Evolutionary conservation across 805 yeast genomes (phyloP), one percentile per base, ranked within the genome.

Genomic region (Ogataea degrootiae): DNA sequence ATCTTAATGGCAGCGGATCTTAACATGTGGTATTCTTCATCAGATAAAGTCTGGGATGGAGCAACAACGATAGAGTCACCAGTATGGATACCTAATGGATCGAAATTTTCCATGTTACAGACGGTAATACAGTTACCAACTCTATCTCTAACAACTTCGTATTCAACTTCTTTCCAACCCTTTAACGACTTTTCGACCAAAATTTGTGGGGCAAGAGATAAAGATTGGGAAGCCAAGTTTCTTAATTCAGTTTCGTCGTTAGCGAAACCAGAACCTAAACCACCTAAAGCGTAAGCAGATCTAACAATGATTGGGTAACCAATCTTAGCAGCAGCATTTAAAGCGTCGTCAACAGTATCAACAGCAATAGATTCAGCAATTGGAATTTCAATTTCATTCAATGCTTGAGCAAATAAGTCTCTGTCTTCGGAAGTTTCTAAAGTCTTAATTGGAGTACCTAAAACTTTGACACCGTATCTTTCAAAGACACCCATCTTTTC

Each of bases 31-130:
- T 88, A 92, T 66, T 92, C 99, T 68, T 91, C 96, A 70, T 92
- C 99, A 36, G 96, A 86, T 61, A 92, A 74, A 37, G 99, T 92
- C 72, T 92, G 99, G 39, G 97, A 90, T 43, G 99, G 99, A 46
- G 99, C 99, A 63, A 94, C 97, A 43, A 92, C 99, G 61, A 92
- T 94, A 38, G 99, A 94, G 69, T 92, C 99, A 74, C 99, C 99
- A 47, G 99, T 92, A 73, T 92, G 99, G 61, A 92, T 86, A 59
- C 99, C 99, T 59, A 92, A 80, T 39, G 99, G 99, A 71, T 92
- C 99, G 60, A 92, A 92, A 75, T 92, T 92, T 74, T 92, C 99
- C 99, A 92, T 92, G 72, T 92, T 92, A 78, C 99, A 92, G 45
- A 92, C 99, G 39, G 99, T 92, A 67, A 92, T 92, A 79, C 99